A percentile compares a stretch with the other conserved stretches of the same genome.
Evolutionary conservation across 306 rosid species (phyloP).

Genomic region (Malus sylvestris): DNA sequence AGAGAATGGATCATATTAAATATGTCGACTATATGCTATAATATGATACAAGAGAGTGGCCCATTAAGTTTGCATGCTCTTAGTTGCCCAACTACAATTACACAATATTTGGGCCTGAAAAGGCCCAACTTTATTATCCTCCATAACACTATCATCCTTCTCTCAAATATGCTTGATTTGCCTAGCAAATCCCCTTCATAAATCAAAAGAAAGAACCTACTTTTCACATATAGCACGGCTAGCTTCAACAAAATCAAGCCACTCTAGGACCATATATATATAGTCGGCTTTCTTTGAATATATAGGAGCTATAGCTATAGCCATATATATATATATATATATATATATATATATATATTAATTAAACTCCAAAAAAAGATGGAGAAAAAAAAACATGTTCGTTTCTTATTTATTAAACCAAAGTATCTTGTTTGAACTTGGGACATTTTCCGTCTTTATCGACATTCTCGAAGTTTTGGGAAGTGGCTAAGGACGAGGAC

Average conservation of each 20-base stretch:
- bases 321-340: background rate
- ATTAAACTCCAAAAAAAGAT: slow-evolving; percentile 1
- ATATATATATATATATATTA: background rate
- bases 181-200: slow-evolving; percentile 23
- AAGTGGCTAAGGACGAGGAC: slow-evolving; percentile 27
- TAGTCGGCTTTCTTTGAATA: too few relatives aligned
- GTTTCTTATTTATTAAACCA: slow-evolving; percentile 21
- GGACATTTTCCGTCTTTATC: slow-evolving; percentile 22
- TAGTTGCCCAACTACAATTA: too few relatives aligned
- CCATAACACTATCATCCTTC: background rate
- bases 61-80: background rate
- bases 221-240: slow-evolving; percentile 5
- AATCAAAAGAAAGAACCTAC: background rate
- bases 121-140: too few relatives aligned
- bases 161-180: slow-evolving; percentile 14
- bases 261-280: background rate
- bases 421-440: slow-evolving; percentile 39
- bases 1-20: too few relatives aligned
- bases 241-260: slow-evolving; percentile 10
- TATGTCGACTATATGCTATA: too few relatives aligned
- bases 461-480: slow-evolving; percentile 11
- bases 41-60: background rate
- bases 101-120: too few relatives aligned
- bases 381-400: background rate
- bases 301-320: too few relatives aligned